These are phyloP conservation scores for Tympanopsis confertula DNA, from an alignment of 2,329 filamentous ascomycete species.

Conservation along the genomic window DNA sequence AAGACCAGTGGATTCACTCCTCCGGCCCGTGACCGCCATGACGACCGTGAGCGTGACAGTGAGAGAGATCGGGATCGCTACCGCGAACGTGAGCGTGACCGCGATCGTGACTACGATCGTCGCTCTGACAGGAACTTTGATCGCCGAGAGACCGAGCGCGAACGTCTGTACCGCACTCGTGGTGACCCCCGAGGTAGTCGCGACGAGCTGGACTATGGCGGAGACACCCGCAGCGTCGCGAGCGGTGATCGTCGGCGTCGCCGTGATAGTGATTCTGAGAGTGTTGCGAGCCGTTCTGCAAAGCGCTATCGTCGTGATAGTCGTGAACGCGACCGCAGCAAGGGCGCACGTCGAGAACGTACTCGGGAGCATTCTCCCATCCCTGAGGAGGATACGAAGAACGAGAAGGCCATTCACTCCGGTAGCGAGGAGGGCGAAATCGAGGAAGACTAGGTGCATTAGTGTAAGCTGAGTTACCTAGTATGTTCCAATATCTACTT, in stretches of 20 bases:
- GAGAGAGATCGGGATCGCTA: conserved; percentile 23
- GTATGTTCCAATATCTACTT: too few species aligned
- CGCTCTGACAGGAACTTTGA: conserved; percentile 61
- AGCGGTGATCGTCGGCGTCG: background rate
- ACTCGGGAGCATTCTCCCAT: too few species aligned
- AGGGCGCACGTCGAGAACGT: conserved; percentile 10
- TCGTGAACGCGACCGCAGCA: background rate
- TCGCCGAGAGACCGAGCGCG: conserved; percentile 78
- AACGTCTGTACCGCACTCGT: conserved; percentile 75
- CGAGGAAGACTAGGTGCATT: conserved; percentile 55
- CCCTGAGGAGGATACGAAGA: background rate
- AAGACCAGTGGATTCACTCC: conserved; percentile 47
- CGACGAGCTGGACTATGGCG: conserved; percentile 86
- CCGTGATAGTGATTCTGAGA: background rate
- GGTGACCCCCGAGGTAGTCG: conserved; percentile 51
- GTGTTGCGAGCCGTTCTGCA: background rate
- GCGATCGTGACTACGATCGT: conserved; percentile 14
- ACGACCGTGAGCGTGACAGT: conserved; percentile 11
- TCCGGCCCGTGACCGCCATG: conserved; percentile 18
- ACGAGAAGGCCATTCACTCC: conserved; percentile 46
- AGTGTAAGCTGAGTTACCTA: conserved; percentile 3
- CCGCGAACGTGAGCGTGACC: conserved; percentile 23
- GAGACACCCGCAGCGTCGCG: conserved; percentile 19
- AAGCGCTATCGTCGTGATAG: conserved; percentile 1
- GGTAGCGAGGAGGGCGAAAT: conserved; percentile 98